phyloP scores from a whole-genome alignment of 805 yeast genomes.

The Starmerella vaccinii region DNA sequence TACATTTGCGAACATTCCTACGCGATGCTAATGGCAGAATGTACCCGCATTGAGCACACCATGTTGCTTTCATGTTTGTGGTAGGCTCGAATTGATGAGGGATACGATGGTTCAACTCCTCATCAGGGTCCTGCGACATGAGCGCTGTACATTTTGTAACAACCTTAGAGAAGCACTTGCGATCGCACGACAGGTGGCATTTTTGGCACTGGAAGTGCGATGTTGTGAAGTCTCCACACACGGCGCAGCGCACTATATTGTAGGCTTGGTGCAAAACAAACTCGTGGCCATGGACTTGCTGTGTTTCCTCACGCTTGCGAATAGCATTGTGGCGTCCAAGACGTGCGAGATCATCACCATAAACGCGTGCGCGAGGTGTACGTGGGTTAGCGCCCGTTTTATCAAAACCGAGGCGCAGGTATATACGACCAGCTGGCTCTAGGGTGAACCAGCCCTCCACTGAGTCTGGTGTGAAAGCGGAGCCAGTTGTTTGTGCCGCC shows the following conservation, averaged over 20 bases:
- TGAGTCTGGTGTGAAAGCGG: conserved; percentile 16
- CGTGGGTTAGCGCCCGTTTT: conserved; percentile 40
- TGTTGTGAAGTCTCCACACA: conserved; percentile 88
- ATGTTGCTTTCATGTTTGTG: conserved; percentile 87
- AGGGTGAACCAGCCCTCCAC: conserved; percentile 78
- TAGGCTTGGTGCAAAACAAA: conserved; percentile 83
- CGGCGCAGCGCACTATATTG: conserved; percentile 93
- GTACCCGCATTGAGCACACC: conserved; percentile 99
- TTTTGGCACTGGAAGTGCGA: conserved; percentile 74
- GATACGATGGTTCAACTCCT: conserved; percentile 86
- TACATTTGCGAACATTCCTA: conserved; percentile 83
- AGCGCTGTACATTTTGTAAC: conserved; percentile 68
- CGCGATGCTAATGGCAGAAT: conserved; percentile 82
- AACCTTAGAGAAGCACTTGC: conserved; percentile 66
- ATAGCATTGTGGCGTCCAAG: conserved; percentile 97
- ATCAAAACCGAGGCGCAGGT: conserved; percentile 66
- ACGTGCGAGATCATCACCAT: conserved; percentile 32
- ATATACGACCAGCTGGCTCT: conserved; percentile 89
- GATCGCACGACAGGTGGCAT: conserved; percentile 66
- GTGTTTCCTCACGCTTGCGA: conserved; percentile 71
- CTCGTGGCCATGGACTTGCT: conserved; percentile 94
- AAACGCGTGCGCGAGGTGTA: conserved; percentile 31
- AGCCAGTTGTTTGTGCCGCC: conserved; percentile 11
- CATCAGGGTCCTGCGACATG: conserved; percentile 44
- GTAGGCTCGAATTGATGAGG: conserved; percentile 95